phyloP scores from a whole-genome alignment of 2,329 filamentous ascomycete genomes.

The Camillea tinctor region DNA sequence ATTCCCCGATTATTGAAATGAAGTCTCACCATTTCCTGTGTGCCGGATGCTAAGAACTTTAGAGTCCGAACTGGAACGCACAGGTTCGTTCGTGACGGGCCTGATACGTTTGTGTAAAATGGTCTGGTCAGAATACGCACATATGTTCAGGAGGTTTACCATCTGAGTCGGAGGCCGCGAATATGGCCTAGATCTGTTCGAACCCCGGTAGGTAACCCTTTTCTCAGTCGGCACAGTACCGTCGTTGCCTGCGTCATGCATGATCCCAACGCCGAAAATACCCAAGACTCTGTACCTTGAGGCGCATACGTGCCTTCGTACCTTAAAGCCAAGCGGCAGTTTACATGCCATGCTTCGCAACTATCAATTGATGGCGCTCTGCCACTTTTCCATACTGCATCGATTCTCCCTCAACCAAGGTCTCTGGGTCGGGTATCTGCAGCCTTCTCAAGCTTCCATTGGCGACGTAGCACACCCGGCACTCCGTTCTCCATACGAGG shows the following conservation, averaged over 20 bases:
- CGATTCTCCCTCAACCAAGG: slow-evolving; percentile 15
- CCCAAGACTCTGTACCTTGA: slow-evolving; percentile 16
- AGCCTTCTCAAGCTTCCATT: slow-evolving; percentile 23
- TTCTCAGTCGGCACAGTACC: slow-evolving; percentile 26
- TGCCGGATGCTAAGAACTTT: not conserved
- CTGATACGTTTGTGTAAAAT: not conserved
- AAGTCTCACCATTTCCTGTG: not conserved
- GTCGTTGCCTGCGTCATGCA: slow-evolving; percentile 18
- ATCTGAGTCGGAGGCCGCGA: slow-evolving; percentile 3
- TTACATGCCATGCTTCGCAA: slow-evolving; percentile 23
- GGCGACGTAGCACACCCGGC: slow-evolving; percentile 18
- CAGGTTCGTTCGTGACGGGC: not conserved
- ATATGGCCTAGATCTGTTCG: slow-evolving; percentile 4
- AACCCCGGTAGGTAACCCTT: slow-evolving; percentile 16
- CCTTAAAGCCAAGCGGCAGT: slow-evolving; percentile 20
- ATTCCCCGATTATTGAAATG: slow-evolving; percentile 1
- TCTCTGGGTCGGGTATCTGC: slow-evolving; percentile 25
- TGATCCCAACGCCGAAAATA: slow-evolving; percentile 21
- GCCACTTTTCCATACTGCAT: slow-evolving; percentile 9
- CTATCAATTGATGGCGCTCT: slow-evolving; percentile 13
- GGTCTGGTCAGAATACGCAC: not conserved
- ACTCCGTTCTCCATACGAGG: slow-evolving; percentile 26
- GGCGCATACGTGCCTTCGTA: slow-evolving; percentile 21
- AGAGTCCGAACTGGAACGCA: not conserved
- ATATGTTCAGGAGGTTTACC: slow-evolving; percentile 1